Evolutionary conservation across 805 yeast species (phyloP).

Genomic region (Saturnispora silvae): DNA sequence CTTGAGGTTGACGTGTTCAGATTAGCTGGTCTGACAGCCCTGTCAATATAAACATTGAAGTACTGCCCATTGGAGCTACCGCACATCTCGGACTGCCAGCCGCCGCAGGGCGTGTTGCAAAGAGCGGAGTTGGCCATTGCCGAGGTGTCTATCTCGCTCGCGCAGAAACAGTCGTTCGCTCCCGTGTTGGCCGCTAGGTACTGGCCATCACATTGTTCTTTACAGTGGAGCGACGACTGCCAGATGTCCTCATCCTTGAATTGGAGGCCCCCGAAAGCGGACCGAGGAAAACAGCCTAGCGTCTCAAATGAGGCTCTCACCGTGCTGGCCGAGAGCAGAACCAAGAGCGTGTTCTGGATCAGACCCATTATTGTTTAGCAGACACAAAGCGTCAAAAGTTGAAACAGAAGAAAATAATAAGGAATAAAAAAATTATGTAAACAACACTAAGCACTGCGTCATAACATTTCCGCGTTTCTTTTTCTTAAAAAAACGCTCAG

Average conservation of each 20-base stretch:
- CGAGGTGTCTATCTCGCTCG: conserved; percentile 31
- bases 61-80: conserved; percentile 35
- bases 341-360: no score
- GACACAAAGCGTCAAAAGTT: no score
- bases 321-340: background rate
- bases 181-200: conserved; percentile 35
- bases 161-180: conserved; percentile 60
- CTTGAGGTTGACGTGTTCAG: conserved; percentile 12
- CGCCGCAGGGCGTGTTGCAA: conserved; percentile 45
- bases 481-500: no score
- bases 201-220: conserved; percentile 34
- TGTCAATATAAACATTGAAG: conserved; percentile 36
- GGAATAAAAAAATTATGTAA: no score
- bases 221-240: conserved; percentile 57
- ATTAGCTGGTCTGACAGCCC: conserved; percentile 8
- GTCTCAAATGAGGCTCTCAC: conserved; percentile 11
- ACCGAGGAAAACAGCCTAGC: conserved; percentile 20
- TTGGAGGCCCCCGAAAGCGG: conserved; percentile 25
- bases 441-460: no score
- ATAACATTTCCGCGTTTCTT: no score
- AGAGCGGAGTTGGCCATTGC: conserved; percentile 19
- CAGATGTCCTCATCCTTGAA: conserved; percentile 38
- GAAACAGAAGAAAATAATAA: no score
- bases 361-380: no score
- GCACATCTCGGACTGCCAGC: conserved; percentile 55